These are phyloP conservation scores for Acrodontium crateriforme DNA, from an alignment of 2,329 filamentous ascomycete genomes.

Conservation along the genomic window DNA sequence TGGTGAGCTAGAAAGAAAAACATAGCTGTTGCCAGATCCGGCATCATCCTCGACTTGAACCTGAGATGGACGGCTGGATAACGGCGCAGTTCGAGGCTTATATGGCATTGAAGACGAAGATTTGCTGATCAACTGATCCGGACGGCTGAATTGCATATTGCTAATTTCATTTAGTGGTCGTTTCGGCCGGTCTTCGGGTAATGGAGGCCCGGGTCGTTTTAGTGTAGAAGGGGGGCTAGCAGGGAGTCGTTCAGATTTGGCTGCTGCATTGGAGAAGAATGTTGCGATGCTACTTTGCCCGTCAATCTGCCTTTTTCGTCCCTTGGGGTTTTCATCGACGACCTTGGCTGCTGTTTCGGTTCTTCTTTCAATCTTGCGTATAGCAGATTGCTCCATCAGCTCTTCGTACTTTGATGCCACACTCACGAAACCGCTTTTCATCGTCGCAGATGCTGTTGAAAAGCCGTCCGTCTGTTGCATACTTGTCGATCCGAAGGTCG, in stretches of 20 bases:
- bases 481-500: constrained; percentile 7
- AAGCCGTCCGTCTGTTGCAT: constrained; percentile 15
- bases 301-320: constrained; percentile 26
- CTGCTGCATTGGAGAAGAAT: constrained; percentile 32
- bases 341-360: constrained; percentile 8
- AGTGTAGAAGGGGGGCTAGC: too few species aligned
- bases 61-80: constrained; percentile 7
- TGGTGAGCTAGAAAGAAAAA: constrained; percentile 32
- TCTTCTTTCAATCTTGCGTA: constrained; percentile 14
- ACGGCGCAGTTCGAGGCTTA: constrained; percentile 20
- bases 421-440: constrained; percentile 22
- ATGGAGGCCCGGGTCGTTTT: neutral
- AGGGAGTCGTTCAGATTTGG: neutral
- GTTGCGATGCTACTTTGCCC: constrained; percentile 39
- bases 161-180: constrained; percentile 21
- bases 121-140: neutral
- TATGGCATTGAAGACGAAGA: constrained; percentile 5
- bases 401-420: constrained; percentile 26
- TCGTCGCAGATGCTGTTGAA: constrained; percentile 16
- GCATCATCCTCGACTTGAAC: constrained; percentile 13
- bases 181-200: neutral
- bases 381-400: constrained; percentile 22
- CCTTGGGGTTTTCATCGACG: constrained; percentile 13
- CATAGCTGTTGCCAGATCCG: constrained; percentile 32
- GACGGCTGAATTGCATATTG: constrained; percentile 8